Evolutionary conservation across 257 asterid genomes (phyloP), one percentile per base, ranked within the genome.

Genomic region (Leptodermis oblonga): DNA sequence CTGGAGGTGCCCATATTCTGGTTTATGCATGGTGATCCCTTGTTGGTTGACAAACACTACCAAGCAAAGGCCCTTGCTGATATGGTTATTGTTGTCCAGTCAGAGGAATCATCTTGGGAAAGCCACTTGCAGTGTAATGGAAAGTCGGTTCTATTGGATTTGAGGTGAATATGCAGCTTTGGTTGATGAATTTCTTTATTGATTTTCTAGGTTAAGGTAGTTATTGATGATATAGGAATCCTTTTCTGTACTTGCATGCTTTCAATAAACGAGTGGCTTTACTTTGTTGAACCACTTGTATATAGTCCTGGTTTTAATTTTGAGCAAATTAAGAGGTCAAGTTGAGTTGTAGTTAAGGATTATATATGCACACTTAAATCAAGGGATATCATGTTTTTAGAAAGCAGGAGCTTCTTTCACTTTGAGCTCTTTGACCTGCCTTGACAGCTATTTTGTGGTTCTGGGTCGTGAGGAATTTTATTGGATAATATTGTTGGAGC

Each of bases 91-190:
- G 99, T 93, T 71, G 97, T 90, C 76, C 99, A 93, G 83, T 93
- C 99, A 9, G 99, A 93, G 81, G 81, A 94, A 70, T 74, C 97
- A 72, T 88, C 99, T 53, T 89, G 91, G 96, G 97, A 90, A 83
- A 93, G 97, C 85, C 96, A 93, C 85, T 85, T 93, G 68, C 99
- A 93, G 78, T 93, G 99, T 84, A 90, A 93, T 48, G 97, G 99
- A 39, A 81, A 46, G 70, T 80, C 97, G 17, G 90, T 93, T 78
- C 65, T 90, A 63, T 85, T 91, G 92, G 96, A 93, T 80, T 84
- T 93, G 82, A 93, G 99, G 99, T 93, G 73, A 68, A 70, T 73
- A 45, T 66, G 68, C 28, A 51, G 33, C 46, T 45, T 43, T 59
- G 30, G 68, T 71, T 49, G 22, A 49, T 77, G 68, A 65, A 42